Percentiles rank a stretch among this genome's conserved stretches.
Conservation (phyloP, 2,329 filamentous ascomycete species). For the Harringtonia lauricola region DNA sequence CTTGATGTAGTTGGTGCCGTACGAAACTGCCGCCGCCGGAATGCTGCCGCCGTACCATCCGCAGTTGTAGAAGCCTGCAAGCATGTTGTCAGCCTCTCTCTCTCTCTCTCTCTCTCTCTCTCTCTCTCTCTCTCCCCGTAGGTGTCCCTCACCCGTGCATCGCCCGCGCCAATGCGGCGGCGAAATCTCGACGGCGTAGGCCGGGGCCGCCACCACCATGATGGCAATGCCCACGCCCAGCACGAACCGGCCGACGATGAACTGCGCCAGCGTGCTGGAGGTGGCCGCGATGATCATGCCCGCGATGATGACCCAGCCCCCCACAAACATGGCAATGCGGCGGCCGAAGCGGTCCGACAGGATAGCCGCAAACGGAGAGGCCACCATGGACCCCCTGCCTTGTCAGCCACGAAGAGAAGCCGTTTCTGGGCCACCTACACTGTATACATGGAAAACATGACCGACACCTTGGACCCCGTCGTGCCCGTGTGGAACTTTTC, state of each 20-base stretch:
- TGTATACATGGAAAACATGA: conserved; percentile 35
- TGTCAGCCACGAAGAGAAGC: neutral
- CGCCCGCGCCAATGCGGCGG: conserved; percentile 39
- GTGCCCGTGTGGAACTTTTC: conserved; percentile 25
- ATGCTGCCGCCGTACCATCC: conserved; percentile 41
- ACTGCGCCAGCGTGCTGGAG: conserved; percentile 23
- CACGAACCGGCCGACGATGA: conserved; percentile 34
- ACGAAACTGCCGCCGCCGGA: conserved; percentile 37
- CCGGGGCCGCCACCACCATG: conserved; percentile 36
- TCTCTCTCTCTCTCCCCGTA: neutral
- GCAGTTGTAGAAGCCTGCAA: conserved; percentile 35
- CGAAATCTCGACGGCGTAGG: conserved; percentile 35
- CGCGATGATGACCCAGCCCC: conserved; percentile 30
- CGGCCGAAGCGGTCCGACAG: conserved; percentile 33
- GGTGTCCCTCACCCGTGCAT: conserved; percentile 19
- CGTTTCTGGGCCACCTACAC: no score
- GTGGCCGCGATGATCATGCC: conserved; percentile 32
- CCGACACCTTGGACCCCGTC: conserved; percentile 25
- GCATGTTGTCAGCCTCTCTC: neutral
- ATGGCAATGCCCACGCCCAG: conserved; percentile 34
- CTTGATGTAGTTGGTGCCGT: conserved; percentile 30
- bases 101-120: neutral
- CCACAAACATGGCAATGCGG: conserved; percentile 32
- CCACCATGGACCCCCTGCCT: conserved; percentile 28
- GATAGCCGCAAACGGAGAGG: conserved; percentile 29